Evolutionary conservation across 2,329 filamentous ascomycete species (phyloP), one percentile per base, ranked within the genome.

Genomic region (Penicillium sumatraense): DNA sequence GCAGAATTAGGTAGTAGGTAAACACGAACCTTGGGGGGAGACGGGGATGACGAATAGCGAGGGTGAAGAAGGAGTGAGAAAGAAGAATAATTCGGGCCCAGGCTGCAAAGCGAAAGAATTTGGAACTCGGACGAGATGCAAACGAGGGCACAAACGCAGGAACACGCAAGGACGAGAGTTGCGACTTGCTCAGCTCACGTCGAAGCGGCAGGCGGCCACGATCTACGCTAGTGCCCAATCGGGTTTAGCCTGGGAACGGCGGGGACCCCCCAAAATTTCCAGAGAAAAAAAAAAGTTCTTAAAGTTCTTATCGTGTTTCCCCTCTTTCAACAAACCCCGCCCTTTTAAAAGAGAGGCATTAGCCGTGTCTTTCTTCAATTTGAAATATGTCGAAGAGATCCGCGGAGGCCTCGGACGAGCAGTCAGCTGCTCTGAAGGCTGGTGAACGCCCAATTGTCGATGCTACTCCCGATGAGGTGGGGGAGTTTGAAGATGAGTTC

Each of bases 401-500:
- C 27, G 83, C 83, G 54, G 84, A 86, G 57, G 70, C 79, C 42
- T 72, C 77, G 29, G 79, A 80, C 33, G 75, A 79, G 49, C 77
- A 81, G 59, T 69, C 71, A 41, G 78, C 81, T 56, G 76, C 83
- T 36, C 80, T 88, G 65, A 87, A 87, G 74, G 81, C 82, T 58
- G 86, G 85, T 55, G 83, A 85, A 58, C 79, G 85, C 27, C 85
- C 85, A 57, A 75, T 84, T 60, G 70, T 73, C 48, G 73, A 78
- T 51, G 72, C 72, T 61, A 77, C 76, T 71, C 74, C 80, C 61
- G 76, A 81, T 60, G 83, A 86, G 53, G 80, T 77, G 57, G 81
- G 83, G 60, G 89, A 89, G 56, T 82, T 90, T 49, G 86, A 90
- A 66, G 83, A 85, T 64, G 90, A 98, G 64, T 98, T 96, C 61